Evolutionary conservation across 108 stramenopile genomes (phyloP).

Genomic region (Pseudonitzschia pungens): DNA sequence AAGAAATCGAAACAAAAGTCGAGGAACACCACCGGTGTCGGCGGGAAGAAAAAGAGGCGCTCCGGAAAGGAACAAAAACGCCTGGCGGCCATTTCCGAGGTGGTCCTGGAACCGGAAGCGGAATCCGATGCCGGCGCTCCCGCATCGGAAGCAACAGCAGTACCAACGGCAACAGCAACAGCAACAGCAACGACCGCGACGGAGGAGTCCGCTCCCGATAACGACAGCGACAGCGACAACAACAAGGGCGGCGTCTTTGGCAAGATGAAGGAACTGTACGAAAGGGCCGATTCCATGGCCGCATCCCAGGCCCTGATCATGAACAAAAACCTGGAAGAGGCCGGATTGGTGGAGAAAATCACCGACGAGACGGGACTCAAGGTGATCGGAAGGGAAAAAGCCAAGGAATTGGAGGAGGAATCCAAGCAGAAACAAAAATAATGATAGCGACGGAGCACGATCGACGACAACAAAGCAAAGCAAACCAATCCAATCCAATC

Average conservation of each 20-base stretch:
- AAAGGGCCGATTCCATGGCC: constrained; percentile 83
- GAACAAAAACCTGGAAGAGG: constrained; percentile 86
- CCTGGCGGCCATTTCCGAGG: constrained; percentile 67
- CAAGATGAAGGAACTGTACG: constrained; percentile 67
- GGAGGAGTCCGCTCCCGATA: constrained; percentile 11
- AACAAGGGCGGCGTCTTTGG: constrained; percentile 48
- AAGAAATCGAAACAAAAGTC: constrained; percentile 2
- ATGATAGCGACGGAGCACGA: not conserved
- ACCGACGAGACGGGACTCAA: constrained; percentile 84
- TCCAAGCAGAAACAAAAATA: no score
- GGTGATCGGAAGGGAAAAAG: constrained; percentile 76
- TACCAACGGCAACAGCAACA: not conserved
- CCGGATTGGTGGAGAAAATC: constrained; percentile 82
- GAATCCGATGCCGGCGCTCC: constrained; percentile 4
- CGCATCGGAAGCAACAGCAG: constrained; percentile 19
- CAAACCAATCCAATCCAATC: not conserved
- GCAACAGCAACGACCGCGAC: not conserved
- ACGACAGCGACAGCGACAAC: constrained; percentile 6
- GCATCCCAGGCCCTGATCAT: constrained; percentile 80
- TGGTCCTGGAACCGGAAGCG: constrained; percentile 43
- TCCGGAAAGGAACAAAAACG: constrained; percentile 68
- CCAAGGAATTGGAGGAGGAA: constrained; percentile 22
- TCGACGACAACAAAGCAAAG: not conserved
- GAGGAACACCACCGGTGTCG: constrained; percentile 18
- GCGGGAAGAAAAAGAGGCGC: constrained; percentile 46